Conservation (phyloP, 352 stramenopile species). For the Phytophthora boehmeriae region DNA sequence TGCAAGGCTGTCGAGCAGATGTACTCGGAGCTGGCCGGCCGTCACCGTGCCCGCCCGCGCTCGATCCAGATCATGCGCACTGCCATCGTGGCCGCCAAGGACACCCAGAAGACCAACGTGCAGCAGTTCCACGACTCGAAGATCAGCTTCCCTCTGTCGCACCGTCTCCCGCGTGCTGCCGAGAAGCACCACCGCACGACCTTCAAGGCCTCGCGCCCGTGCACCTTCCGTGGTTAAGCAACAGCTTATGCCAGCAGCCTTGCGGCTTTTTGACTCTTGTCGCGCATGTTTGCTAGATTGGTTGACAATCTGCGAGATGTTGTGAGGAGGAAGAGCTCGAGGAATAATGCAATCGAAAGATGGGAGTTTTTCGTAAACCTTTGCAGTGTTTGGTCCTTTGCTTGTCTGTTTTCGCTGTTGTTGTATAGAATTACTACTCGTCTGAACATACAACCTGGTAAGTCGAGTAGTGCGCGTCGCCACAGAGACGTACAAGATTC, state of each 20-base stretch:
- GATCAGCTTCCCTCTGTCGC: conserved; percentile 98
- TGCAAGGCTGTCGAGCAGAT: conserved; percentile 98
- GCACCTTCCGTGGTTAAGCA: conserved; percentile 98
- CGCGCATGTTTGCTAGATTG: conserved; percentile 3
- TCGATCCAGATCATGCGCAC: conserved; percentile 99
- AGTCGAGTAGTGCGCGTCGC: too few species aligned
- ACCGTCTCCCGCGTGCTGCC: conserved; percentile 93
- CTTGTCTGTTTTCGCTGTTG: too few species aligned
- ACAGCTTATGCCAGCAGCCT: conserved; percentile 1
- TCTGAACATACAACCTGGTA: too few species aligned
- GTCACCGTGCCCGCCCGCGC: conserved; percentile 95
- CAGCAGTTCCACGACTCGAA: conserved; percentile 97
- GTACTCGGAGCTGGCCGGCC: conserved; percentile 98
- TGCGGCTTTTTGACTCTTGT: conserved; percentile 13
- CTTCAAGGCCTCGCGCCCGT: conserved; percentile 97
- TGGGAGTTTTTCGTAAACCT: conserved; percentile 47
- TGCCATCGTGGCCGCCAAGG: conserved; percentile 93
- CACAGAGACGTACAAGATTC: not conserved
- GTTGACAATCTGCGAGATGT: not conserved
- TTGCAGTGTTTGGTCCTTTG: conserved; percentile 1
- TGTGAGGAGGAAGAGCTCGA: conserved; percentile 9
- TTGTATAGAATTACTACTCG: too few species aligned
- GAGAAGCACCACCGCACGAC: conserved; percentile 96
- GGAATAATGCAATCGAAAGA: conserved; percentile 46
- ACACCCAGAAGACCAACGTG: conserved; percentile 96